Evolutionary conservation across 1,284 basidiomycete genomes (phyloP), one percentile per base, ranked within the genome.

Genomic region (Prillingera fragicola): DNA sequence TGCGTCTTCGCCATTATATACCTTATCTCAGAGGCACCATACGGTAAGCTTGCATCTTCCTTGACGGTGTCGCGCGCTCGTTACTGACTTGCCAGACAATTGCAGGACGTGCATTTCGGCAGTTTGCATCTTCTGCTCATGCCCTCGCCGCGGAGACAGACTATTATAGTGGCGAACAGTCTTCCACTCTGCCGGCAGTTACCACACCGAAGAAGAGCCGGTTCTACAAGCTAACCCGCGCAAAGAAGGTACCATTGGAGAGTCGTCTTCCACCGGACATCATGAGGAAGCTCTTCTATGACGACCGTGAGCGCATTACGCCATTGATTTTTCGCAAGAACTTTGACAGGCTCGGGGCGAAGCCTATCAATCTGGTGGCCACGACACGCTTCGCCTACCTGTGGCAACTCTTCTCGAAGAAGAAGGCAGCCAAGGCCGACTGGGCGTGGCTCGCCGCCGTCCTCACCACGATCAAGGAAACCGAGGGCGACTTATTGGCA

Each of bases 371-470:
- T n/a, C n/a, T n/a, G n/a, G n/a, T n/a, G n/a, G n/a, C n/a, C n/a
- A n/a, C n/a, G n/a, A n/a, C n/a, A n/a, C n/a, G n/a, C n/a, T n/a
- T n/a, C n/a, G n/a, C n/a, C n/a, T n/a, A n/a, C n/a, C n/a, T n/a
- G n/a, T n/a, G n/a, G n/a, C n/a, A n/a, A n/a, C n/a, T n/a, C n/a
- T n/a, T n/a, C n/a, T n/a, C n/a, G n/a, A n/a, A n/a, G n/a, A n/a
- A n/a, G n/a, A n/a, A n/a, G n/a, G n/a, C n/a, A n/a, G n/a, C n/a
- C n/a, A n/a, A n/a, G n/a, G n/a, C n/a, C 2, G 46, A 52, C 33
- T 52, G 50, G 50, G 9, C 13, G 18, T 52, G 50, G 50, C 46
- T 52, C 18, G 35, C 13, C 9, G 10, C 22, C 10, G 32, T 31
- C 4, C 33, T 52, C 4, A 28, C 10, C 12, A 19, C 17, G 10